Conservation (phyloP, 306 rosid species). For the Mucuna pruriens region DNA sequence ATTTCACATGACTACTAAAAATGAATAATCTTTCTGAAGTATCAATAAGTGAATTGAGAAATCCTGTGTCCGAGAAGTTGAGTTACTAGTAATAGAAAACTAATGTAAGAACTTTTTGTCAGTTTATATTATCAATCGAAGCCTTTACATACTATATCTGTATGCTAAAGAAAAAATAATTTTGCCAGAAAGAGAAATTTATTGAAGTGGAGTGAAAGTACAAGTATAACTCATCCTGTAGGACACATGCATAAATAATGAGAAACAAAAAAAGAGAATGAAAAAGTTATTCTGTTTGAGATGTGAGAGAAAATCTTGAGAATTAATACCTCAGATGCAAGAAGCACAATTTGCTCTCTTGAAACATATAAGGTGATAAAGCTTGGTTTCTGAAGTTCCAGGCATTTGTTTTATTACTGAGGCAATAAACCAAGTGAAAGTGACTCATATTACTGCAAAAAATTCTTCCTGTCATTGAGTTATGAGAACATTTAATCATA, state of each 20-base stretch:
- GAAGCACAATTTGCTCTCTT: background rate
- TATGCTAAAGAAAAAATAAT: background rate
- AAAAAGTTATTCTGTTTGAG: background rate
- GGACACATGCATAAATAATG: background rate
- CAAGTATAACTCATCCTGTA: background rate
- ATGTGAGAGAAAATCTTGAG: background rate
- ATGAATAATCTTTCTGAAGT: background rate
- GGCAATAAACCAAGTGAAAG: background rate
- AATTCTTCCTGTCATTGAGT: background rate
- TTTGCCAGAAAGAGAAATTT: background rate
- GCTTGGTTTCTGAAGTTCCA: background rate
- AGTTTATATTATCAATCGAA: background rate
- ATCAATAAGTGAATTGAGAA: background rate
- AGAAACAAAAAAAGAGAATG: background rate
- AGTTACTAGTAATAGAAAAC: background rate
- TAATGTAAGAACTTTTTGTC: background rate
- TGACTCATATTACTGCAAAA: background rate
- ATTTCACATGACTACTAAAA: conserved; percentile 25
- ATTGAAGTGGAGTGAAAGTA: background rate
- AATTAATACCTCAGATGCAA: background rate
- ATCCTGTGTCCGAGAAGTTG: conserved; percentile 5
- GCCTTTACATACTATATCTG: background rate
- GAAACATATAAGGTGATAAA: background rate
- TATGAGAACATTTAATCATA: background rate
- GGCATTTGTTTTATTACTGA: background rate